phyloP scores from a whole-genome alignment of 805 yeast species.

The Candida schatavii region DNA sequence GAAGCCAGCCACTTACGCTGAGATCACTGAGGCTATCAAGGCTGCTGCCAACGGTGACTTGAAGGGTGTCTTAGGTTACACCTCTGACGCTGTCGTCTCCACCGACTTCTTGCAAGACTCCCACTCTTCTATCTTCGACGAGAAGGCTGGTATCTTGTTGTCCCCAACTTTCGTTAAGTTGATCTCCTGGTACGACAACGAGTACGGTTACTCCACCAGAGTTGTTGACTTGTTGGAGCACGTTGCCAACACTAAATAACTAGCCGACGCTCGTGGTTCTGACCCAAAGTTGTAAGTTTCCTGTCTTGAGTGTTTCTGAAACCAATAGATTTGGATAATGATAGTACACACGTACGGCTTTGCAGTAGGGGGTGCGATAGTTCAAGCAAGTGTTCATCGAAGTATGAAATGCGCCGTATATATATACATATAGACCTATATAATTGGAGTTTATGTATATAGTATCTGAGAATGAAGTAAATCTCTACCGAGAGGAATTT shows the following conservation, averaged over 20 bases:
- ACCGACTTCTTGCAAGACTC: conserved; percentile 82
- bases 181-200: conserved; percentile 94
- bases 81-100: conserved; percentile 90
- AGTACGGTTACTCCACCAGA: conserved; percentile 94
- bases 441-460: no score
- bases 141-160: conserved; percentile 85
- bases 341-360: not conserved
- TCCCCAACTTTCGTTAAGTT: conserved; percentile 88
- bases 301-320: no score
- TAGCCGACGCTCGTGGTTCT: conserved; percentile 10
- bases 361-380: not conserved
- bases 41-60: conserved; percentile 73
- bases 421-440: no score
- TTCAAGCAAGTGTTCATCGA: no score
- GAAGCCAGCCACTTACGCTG: conserved; percentile 77
- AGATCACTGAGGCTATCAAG: conserved; percentile 74
- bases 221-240: conserved; percentile 85
- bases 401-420: no score
- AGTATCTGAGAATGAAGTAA: no score
- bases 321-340: not conserved
- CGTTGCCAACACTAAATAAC: conserved; percentile 55
- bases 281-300: conserved; percentile 6
- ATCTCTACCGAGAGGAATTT: no score
- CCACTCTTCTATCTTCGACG: conserved; percentile 87
- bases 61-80: conserved; percentile 84